Percentiles rank a stretch among this genome's conserved stretches.
phyloP scores from a whole-genome alignment of 257 asterid species.

The Petunia secreta region DNA sequence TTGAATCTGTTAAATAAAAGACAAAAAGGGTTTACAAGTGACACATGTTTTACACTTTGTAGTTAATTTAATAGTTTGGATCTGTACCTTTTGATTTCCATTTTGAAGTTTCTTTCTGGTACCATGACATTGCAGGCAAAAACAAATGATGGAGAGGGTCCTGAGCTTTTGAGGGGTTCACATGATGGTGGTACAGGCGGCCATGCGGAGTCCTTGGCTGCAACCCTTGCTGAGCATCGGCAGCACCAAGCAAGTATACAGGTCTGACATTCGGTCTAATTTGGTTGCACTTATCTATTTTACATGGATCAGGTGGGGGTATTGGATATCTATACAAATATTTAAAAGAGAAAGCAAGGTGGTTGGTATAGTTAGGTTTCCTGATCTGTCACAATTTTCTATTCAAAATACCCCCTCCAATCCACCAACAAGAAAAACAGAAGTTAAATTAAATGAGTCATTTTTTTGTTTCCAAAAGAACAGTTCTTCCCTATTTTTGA shows the following conservation, averaged over 20 bases:
- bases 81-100: background rate
- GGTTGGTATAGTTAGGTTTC: background rate
- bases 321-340: background rate
- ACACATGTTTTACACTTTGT: background rate
- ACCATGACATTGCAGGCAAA: conserved; percentile 63
- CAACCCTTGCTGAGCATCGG: conserved; percentile 85
- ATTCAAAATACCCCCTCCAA: background rate
- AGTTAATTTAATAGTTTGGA: background rate
- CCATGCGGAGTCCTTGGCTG: conserved; percentile 89
- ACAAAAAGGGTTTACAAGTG: background rate
- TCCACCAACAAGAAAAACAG: background rate
- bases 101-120: conserved; percentile 2
- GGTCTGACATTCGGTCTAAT: conserved; percentile 46
- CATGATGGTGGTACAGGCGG: conserved; percentile 73
- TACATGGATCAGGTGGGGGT: background rate
- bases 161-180: conserved; percentile 79
- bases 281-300: background rate
- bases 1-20: background rate
- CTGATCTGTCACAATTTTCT: background rate
- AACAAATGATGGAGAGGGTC: conserved; percentile 94
- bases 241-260: conserved; percentile 98
- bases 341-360: conserved; percentile 7
- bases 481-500: background rate
- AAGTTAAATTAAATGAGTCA: background rate
- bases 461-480: background rate